A percentile compares a stretch with the other conserved stretches of the same genome.
These are phyloP conservation scores for Penicillium sp. DNA, from an alignment of 2,329 filamentous ascomycete species.

Conservation along the genomic window DNA sequence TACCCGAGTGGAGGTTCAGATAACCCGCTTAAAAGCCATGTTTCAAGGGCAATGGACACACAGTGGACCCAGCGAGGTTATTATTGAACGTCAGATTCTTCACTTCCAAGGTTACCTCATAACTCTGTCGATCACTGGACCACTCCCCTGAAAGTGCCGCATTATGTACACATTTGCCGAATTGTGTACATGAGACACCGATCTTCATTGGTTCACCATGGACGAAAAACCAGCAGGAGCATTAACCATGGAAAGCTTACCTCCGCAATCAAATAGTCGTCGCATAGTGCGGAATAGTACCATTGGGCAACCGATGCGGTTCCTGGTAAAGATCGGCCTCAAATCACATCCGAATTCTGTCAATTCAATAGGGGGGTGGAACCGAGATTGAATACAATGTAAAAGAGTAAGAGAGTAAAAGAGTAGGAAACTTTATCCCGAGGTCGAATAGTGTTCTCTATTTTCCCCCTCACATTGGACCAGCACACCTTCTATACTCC, in stretches of 20 bases:
- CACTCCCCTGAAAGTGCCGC: neutral
- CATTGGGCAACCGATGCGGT: neutral
- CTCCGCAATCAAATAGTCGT: neutral
- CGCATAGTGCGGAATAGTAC: neutral
- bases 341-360: neutral
- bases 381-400: neutral
- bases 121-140: neutral
- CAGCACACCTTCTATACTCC: neutral
- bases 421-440: neutral
- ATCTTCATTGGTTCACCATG: neutral
- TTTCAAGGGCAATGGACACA: neutral
- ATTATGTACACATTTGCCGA: neutral
- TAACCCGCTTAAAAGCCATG: neutral
- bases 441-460: neutral
- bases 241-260: neutral
- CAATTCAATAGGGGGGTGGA: neutral
- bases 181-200: neutral
- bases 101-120: neutral
- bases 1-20: neutral
- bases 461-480: neutral
- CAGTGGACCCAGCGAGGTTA: neutral
- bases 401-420: neutral
- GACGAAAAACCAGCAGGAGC: neutral
- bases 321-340: neutral
- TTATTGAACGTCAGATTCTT: neutral